These are phyloP conservation scores for Elsinoe perseae DNA, from an alignment of 2,329 filamentous ascomycete species.

Conservation along the genomic window DNA sequence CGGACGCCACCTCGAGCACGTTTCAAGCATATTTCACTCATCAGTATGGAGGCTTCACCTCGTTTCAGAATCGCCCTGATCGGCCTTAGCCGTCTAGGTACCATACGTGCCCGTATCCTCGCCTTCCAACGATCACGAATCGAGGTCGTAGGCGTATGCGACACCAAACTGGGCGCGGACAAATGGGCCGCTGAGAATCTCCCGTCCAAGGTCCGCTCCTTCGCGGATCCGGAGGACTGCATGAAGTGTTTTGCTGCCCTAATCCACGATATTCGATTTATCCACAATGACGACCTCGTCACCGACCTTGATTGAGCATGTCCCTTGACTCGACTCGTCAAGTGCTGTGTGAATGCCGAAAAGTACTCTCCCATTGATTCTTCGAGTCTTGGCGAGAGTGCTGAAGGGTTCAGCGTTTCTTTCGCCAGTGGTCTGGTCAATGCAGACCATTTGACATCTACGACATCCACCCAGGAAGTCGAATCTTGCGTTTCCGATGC, in stretches of 20 bases:
- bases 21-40: too few species aligned
- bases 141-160: conserved; percentile 43
- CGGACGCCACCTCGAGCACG: too few species aligned
- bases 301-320: background rate
- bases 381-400: conserved; percentile 78
- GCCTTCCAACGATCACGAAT: conserved; percentile 41
- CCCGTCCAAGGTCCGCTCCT: conserved; percentile 35
- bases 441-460: conserved; percentile 92
- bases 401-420: conserved; percentile 79
- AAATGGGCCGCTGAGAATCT: conserved; percentile 35
- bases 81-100: conserved; percentile 48
- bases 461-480: conserved; percentile 75
- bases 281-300: background rate
- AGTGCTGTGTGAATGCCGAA: conserved; percentile 68
- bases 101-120: conserved; percentile 45
- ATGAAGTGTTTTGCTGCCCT: too few species aligned
- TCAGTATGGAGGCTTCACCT: too few species aligned
- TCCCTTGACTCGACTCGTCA: background rate
- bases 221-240: conserved; percentile 42
- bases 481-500: conserved; percentile 53
- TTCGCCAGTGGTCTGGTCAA: conserved; percentile 74
- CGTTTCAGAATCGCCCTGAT: conserved; percentile 18
- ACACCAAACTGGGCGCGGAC: conserved; percentile 40
- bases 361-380: conserved; percentile 73
- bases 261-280: background rate